Evolutionary conservation across 2,329 filamentous ascomycete species (phyloP).

Genomic region (Diplodia sapinea): DNA sequence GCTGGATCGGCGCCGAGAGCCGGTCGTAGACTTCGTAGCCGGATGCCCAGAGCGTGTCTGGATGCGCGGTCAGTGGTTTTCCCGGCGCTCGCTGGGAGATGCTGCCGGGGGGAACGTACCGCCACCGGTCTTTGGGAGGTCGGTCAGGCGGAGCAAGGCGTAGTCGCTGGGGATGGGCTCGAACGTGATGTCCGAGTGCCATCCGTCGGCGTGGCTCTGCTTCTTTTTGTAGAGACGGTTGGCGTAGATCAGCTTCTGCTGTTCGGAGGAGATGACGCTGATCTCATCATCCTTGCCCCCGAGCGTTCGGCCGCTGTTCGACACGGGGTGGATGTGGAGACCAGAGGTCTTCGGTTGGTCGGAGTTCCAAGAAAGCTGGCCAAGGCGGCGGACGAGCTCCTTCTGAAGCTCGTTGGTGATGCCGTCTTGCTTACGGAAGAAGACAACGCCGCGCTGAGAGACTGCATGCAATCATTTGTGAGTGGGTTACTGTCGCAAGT

Average conservation of each 20-base stretch:
- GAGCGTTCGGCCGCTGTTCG: slow-evolving; percentile 50
- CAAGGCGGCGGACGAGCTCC: slow-evolving; percentile 59
- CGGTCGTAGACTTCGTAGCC: slow-evolving; percentile 58
- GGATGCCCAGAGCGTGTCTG: slow-evolving; percentile 48
- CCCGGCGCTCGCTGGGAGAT: neutral
- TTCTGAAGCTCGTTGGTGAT: slow-evolving; percentile 60
- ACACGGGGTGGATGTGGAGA: slow-evolving; percentile 66
- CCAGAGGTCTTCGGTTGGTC: slow-evolving; percentile 62
- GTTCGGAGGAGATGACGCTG: slow-evolving; percentile 54
- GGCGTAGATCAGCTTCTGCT: slow-evolving; percentile 48
- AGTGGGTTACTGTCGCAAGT: slow-evolving; percentile 2
- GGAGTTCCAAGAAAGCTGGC: slow-evolving; percentile 54
- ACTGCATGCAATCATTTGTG: slow-evolving; percentile 42
- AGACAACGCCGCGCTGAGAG: slow-evolving; percentile 60
- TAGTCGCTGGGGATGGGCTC: slow-evolving; percentile 51
- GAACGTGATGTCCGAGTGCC: slow-evolving; percentile 58
- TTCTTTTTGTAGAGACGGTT: slow-evolving; percentile 52
- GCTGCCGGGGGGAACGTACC: slow-evolving; percentile 40
- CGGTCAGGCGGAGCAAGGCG: slow-evolving; percentile 45
- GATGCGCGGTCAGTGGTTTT: slow-evolving; percentile 34
- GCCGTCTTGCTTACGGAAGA: slow-evolving; percentile 59
- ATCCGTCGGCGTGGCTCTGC: slow-evolving; percentile 57
- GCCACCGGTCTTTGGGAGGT: slow-evolving; percentile 44
- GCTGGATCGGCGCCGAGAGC: slow-evolving; percentile 55
- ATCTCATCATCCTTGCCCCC: slow-evolving; percentile 48